These are phyloP conservation scores for Colletotrichum acutatum DNA, from an alignment of 2,329 filamentous ascomycete genomes.

Conservation along the genomic window DNA sequence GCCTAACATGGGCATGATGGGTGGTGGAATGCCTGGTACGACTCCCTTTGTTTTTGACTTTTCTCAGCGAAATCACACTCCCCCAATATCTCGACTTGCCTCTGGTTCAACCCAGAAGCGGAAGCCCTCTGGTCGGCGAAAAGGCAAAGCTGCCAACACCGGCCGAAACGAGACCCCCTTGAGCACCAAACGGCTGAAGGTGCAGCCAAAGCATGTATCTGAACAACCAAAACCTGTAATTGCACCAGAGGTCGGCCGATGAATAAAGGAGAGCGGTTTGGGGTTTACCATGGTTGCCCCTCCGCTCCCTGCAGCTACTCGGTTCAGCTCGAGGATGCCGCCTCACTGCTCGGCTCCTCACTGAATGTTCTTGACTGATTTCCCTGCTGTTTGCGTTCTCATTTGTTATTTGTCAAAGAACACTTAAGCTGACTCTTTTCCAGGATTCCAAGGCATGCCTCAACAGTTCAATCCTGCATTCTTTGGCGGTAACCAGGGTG, in stretches of 20 bases:
- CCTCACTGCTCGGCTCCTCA: neutral
- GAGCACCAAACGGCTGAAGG: constrained; percentile 1
- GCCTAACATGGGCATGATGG: constrained; percentile 61
- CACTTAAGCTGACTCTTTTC: constrained; percentile 37
- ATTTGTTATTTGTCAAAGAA: neutral
- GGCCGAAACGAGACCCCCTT: neutral
- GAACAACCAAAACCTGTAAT: neutral
- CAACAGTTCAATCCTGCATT: constrained; percentile 80
- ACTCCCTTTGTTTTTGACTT: constrained; percentile 25
- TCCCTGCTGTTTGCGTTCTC: constrained; percentile 4
- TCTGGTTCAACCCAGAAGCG: neutral
- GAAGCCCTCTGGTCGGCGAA: neutral
- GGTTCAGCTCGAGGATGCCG: neutral
- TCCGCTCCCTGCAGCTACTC: neutral
- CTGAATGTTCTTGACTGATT: neutral
- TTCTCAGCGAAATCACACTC: neutral
- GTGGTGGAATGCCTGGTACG: constrained; percentile 67
- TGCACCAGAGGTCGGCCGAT: neutral
- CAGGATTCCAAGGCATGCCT: constrained; percentile 76
- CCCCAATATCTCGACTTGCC: neutral
- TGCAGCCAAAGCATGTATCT: neutral
- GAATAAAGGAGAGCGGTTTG: constrained; percentile 11
- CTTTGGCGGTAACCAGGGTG: constrained; percentile 67
- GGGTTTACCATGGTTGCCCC: neutral
- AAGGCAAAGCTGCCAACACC: constrained; percentile 4